phyloP scores from a whole-genome alignment of 1,284 basidiomycete species.

The Papiliotrema fonsecae region DNA sequence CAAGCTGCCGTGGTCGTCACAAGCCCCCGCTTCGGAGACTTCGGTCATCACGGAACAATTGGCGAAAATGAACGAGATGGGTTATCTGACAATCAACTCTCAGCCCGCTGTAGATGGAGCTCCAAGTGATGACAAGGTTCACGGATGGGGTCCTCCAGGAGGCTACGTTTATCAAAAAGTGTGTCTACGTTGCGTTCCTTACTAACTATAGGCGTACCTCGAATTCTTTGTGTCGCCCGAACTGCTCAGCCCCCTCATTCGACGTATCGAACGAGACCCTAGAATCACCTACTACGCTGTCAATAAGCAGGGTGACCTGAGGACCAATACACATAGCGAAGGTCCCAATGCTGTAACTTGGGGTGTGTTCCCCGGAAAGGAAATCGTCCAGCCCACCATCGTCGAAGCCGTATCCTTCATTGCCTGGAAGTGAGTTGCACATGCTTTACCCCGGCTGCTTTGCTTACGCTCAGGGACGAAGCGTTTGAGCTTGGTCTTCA shows the following conservation, averaged over 20 bases:
- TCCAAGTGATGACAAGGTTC: constrained; percentile 73
- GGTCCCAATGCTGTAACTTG: constrained; percentile 98
- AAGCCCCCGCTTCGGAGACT: constrained; percentile 78
- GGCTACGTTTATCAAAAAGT: constrained; percentile 98
- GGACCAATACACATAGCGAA: constrained; percentile 90
- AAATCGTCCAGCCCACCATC: constrained; percentile 88
- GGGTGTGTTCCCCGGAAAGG: constrained; percentile 98
- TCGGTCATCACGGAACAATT: constrained; percentile 74
- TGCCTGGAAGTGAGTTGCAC: constrained; percentile 40
- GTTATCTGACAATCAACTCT: constrained; percentile 96
- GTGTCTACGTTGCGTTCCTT: constrained; percentile 17
- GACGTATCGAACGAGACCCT: constrained; percentile 79
- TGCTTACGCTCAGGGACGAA: constrained; percentile 61
- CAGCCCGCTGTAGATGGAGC: constrained; percentile 96
- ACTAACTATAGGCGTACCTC: constrained; percentile 72
- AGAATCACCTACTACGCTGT: constrained; percentile 92
- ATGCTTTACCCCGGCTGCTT: constrained; percentile 18
- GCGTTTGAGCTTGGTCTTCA: constrained; percentile 92
- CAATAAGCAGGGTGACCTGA: constrained; percentile 71
- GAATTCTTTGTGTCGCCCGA: constrained; percentile 87
- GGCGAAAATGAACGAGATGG: constrained; percentile 77
- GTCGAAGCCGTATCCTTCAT: constrained; percentile 70
- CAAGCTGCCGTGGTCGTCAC: constrained; percentile 94
- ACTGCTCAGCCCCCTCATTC: constrained; percentile 68
- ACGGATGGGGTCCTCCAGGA: constrained; percentile 85